phyloP scores from a whole-genome alignment of 2,329 filamentous ascomycete genomes.

The Penicillium fuscoglaucum region DNA sequence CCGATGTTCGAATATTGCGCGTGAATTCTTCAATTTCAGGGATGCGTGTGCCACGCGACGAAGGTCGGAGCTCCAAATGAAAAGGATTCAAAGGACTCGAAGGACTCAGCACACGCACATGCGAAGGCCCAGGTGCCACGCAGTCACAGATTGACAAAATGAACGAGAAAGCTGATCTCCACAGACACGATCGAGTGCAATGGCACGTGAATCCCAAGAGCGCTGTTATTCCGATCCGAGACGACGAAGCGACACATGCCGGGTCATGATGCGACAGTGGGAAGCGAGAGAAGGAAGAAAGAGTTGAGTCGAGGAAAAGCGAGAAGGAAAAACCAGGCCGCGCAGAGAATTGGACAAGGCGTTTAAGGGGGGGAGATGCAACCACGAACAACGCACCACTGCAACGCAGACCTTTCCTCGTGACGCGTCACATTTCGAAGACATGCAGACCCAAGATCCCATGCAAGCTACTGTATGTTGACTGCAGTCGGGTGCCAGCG shows the following conservation, averaged over 20 bases:
- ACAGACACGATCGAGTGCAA: not conserved
- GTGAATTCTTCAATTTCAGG: not conserved
- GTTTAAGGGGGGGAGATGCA: constrained; percentile 3
- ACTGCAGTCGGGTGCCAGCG: not conserved
- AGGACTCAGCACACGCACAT: not conserved
- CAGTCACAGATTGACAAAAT: not conserved
- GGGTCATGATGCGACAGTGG: constrained; percentile 15
- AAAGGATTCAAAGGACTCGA: not conserved
- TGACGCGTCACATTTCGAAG: constrained; percentile 13
- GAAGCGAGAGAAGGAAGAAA: not conserved
- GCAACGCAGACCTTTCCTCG: not conserved
- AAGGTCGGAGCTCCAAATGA: not conserved
- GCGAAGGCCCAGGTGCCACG: not conserved
- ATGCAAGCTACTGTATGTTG: constrained; percentile 14
- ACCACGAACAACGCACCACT: constrained; percentile 9
- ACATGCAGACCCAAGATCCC: constrained; percentile 13
- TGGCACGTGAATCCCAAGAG: constrained; percentile 2
- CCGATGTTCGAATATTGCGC: not conserved
- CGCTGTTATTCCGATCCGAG: constrained; percentile 8
- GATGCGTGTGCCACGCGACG: not conserved
- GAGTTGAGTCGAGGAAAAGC: not conserved
- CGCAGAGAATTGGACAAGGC: not conserved
- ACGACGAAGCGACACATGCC: constrained; percentile 9
- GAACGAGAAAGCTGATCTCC: not conserved
- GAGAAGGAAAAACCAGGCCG: not conserved